Evolutionary conservation across 495 filamentous ascomycete genomes (phyloP).

Genomic region (Penicillium canariense): DNA sequence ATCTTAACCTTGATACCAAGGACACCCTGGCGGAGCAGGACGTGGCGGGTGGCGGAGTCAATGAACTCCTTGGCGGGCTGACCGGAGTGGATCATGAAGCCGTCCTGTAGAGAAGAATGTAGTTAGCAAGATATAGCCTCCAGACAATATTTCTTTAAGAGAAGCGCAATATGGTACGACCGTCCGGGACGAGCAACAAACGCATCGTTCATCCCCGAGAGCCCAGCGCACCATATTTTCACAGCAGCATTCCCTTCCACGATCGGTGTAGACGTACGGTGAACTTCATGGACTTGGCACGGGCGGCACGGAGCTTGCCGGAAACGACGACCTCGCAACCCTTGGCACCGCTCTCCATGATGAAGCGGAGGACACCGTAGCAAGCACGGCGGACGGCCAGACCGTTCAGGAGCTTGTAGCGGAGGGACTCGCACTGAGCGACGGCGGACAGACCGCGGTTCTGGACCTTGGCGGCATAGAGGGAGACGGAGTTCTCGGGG

Average conservation of each 20-base stretch:
- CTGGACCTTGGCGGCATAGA: conserved; percentile 99
- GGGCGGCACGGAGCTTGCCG: conserved; percentile 96
- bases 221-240: not conserved
- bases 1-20: conserved; percentile 99
- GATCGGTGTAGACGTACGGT: conserved; percentile 58
- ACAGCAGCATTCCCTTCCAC: not conserved
- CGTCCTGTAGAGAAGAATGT: conserved; percentile 57
- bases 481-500: conserved; percentile 98
- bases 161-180: not conserved
- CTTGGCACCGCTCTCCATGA: conserved; percentile 99
- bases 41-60: conserved; percentile 95
- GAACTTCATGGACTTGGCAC: conserved; percentile 99
- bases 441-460: conserved; percentile 99
- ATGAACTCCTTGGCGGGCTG: conserved; percentile 99
- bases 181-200: not conserved
- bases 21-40: conserved; percentile 98
- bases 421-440: conserved; percentile 98
- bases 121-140: conserved; percentile 13
- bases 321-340: conserved; percentile 99
- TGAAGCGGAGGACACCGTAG: conserved; percentile 99
- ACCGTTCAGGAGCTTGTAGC: conserved; percentile 99
- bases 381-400: conserved; percentile 95
- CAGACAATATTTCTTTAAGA: not conserved
- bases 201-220: not conserved
- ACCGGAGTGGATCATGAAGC: conserved; percentile 99